Percentiles rank a stretch among this genome's conserved stretches.
Evolutionary conservation across 768 basidiomycete species (phyloP).

Genomic region (Pholiota molesta): DNA sequence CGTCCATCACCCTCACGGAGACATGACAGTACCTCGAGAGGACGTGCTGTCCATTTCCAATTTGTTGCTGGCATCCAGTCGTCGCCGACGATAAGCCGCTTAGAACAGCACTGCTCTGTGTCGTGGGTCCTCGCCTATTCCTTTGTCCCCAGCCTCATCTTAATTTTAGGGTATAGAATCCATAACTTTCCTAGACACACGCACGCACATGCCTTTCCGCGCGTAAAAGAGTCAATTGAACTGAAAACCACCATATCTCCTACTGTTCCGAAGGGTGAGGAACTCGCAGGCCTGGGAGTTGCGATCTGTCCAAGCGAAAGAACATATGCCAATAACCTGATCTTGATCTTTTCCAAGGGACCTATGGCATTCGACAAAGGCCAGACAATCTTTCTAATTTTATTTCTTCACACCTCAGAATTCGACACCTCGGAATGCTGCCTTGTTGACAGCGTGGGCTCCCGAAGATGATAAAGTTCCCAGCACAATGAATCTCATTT

Average conservation of each 20-base stretch:
- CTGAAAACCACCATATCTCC: not conserved
- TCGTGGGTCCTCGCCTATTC: not conserved
- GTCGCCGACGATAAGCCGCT: conserved; percentile 21
- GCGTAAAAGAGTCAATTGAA: not conserved
- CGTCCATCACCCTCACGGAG: conserved; percentile 17
- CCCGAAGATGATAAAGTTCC: conserved; percentile 20
- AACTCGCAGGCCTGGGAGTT: conserved; percentile 11
- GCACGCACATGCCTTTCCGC: not conserved
- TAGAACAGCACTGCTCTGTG: not conserved
- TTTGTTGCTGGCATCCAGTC: conserved; percentile 3
- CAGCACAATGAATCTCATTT: conserved; percentile 19
- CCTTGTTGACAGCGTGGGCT: conserved; percentile 22
- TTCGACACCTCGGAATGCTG: conserved; percentile 14
- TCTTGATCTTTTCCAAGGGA: conserved; percentile 10
- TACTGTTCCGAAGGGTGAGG: conserved; percentile 13
- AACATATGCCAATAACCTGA: conserved; percentile 21
- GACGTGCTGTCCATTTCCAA: conserved; percentile 19
- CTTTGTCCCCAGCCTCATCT: not conserved
- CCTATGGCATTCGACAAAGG: conserved; percentile 17
- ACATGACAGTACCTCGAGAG: conserved; percentile 19
- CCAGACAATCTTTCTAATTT: conserved; percentile 17
- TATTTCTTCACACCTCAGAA: conserved; percentile 8
- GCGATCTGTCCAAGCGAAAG: conserved; percentile 14
- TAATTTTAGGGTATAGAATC: not conserved
- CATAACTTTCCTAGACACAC: not conserved